Conservation (phyloP, 805 yeast genomes). For the Candida hispaniensis region DNA sequence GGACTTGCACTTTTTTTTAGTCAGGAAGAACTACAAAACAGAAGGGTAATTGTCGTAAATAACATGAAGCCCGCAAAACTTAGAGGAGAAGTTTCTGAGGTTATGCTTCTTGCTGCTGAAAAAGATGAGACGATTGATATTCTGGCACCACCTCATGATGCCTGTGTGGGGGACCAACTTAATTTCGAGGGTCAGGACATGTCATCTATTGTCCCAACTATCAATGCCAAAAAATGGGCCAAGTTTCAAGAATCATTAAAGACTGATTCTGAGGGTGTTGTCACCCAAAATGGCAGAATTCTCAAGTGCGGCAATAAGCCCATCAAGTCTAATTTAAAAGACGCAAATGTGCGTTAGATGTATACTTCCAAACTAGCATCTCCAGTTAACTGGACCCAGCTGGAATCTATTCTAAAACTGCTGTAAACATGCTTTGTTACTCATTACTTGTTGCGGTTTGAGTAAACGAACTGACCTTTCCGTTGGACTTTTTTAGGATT, state of each 20-base stretch:
- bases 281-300: constrained; percentile 3
- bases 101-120: constrained; percentile 9
- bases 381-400: no score
- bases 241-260: constrained; percentile 1
- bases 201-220: constrained; percentile 4
- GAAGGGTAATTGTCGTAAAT: constrained; percentile 5
- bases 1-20: constrained; percentile 4
- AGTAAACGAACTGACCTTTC: no score
- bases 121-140: constrained; percentile 3
- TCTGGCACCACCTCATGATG: constrained; percentile 3
- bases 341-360: no score
- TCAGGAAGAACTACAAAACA: constrained; percentile 2
- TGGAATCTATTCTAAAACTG: no score
- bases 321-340: no score
- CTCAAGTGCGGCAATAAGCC: no score
- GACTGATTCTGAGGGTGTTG: constrained; percentile 2
- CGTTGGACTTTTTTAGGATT: no score
- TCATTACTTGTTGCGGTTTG: no score
- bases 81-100: constrained; percentile 10
- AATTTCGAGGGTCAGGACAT: constrained; percentile 8
- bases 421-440: no score
- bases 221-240: constrained; percentile 11
- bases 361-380: no score
- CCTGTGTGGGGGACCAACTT: constrained; percentile 3
- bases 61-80: constrained; percentile 12